Evolutionary conservation across 148 eudicot species (phyloP), one percentile per base, ranked within the genome.

Genomic region (Rheum nobile): DNA sequence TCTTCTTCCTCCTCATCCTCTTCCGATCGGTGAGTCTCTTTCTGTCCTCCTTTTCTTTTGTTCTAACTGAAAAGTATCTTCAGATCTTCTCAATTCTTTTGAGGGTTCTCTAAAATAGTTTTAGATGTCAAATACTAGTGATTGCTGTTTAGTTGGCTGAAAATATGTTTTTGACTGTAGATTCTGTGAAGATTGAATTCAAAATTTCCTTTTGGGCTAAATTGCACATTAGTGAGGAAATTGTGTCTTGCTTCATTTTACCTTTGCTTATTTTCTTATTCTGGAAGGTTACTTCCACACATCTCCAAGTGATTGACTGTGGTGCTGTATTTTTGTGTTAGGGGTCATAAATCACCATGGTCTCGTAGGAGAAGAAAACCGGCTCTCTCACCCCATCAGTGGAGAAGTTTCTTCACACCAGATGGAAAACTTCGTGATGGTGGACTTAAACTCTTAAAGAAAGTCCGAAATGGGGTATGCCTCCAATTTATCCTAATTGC

Each of bases 281-380:
- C 34, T 28, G 10, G 16, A 26, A 59, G 34, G 19, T 26, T 59
- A 29, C 67, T 28, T 50, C 6, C 34, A 59, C 65, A 26, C 32
- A 26, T 59, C 34, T 59, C 34, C 12, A 34, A 10, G 35, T 59
- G 67, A 59, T 59, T 24, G 34, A 26, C 19, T 28, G 34, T 65
- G 70, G 9, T 63, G 69, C 31, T 65, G 34, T 65, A 7, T 65
- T 16, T 59, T 65, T 61, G 67, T 48, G 89, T 29, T 86, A 94
- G 98, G 81, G 89, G 86, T 77, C 87, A 82, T 68, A 91, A 91
- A 82, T 94, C 98, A 55, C 98, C 98, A 78, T 94, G 98, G 98
- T 91, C 96, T 39, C 96, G 97, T 54, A 86, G 86, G 82, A 89
- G 84, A 80, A 85, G 97, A 78, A 94, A 94, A 79, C 88, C 79